Evolutionary conservation across 2,329 filamentous ascomycete genomes (phyloP), one percentile per base, ranked within the genome.

Genomic region (Fusarium poae): DNA sequence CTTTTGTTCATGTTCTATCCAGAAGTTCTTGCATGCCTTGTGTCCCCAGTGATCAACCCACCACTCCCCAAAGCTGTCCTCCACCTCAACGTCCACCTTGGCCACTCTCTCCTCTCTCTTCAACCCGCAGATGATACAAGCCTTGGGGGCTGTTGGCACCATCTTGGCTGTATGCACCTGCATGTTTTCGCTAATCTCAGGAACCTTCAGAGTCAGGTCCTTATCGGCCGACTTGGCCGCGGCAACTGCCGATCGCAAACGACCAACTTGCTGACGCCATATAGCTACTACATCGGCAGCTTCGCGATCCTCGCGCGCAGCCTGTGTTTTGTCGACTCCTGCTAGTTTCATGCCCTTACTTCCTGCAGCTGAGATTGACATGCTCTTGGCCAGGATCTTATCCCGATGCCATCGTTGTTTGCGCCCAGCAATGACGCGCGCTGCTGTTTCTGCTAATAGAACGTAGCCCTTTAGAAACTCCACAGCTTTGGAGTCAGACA

Each of bases 31-130:
- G 79, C 95, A 98, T 21, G 88, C 87, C 65, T 88, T 83, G 79
- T 94, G 92, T 0, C 91, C 93, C 91, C 93, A 94, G 77, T 95
- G 91, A 45, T 97, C 94, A 42, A 91, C 84, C 95, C 95, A 98
- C 93, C 94, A 98, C 81, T 98, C 95, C 15, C 93, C 94, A 82
- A 97, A 97, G 77, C 92, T 94, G 78, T 98, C 95, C 73, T 95
- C 90, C 11, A 97, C 88, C 27, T 90, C 85, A 53, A 89, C 82
- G 74, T 97, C 94, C 34, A 96, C 86, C 75, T 90, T 93, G 21
- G 82, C 79, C 13, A 97, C 84, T 50, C 95, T 86, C 80, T 98
- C 95, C 40, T 97, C 93, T 68, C 95, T 85, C 81, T 92, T 96
- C 68, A 98, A 79, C 0, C 95, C 95, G 78, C 95, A 98, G 32